Evolutionary conservation across 305 asterid genomes (phyloP).

Genomic region (Solanum hybrid): DNA sequence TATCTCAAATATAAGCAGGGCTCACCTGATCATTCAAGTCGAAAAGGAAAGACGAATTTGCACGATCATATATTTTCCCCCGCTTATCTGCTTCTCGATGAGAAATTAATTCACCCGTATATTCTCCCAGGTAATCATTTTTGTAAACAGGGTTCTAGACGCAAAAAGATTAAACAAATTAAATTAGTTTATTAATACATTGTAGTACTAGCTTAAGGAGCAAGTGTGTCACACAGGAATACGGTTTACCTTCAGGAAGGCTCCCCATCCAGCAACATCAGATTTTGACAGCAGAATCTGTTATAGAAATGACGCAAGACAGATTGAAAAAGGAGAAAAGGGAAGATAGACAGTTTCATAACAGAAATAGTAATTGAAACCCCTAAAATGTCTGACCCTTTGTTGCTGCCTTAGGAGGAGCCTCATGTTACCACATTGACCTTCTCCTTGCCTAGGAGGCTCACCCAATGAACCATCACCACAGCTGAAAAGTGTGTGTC

Average conservation of each 20-base stretch:
- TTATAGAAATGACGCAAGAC: neutral
- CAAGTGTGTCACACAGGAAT: neutral
- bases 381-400: constrained; percentile 43
- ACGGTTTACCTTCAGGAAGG: constrained; percentile 69
- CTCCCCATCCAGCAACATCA: constrained; percentile 99
- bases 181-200: neutral
- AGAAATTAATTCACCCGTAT: constrained; percentile 94
- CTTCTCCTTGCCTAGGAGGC: constrained; percentile 83
- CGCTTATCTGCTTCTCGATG: constrained; percentile 99
- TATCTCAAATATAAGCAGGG: neutral
- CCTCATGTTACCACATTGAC: constrained; percentile 96
- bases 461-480: constrained; percentile 83
- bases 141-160: constrained; percentile 76
- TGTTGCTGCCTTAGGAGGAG: constrained; percentile 94
- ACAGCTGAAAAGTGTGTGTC: constrained; percentile 54
- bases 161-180: neutral
- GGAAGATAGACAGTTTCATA: neutral
- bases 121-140: constrained; percentile 95
- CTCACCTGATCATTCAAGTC: constrained; percentile 94
- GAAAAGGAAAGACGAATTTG: constrained; percentile 90
- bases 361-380: neutral
- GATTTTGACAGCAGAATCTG: constrained; percentile 86
- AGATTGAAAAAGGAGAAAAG: constrained; percentile 5
- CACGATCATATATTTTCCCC: constrained; percentile 91
- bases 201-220: neutral